These are phyloP conservation scores for Cladophialophora psammophila DNA, from an alignment of 2,329 filamentous ascomycete genomes.

Conservation along the genomic window DNA sequence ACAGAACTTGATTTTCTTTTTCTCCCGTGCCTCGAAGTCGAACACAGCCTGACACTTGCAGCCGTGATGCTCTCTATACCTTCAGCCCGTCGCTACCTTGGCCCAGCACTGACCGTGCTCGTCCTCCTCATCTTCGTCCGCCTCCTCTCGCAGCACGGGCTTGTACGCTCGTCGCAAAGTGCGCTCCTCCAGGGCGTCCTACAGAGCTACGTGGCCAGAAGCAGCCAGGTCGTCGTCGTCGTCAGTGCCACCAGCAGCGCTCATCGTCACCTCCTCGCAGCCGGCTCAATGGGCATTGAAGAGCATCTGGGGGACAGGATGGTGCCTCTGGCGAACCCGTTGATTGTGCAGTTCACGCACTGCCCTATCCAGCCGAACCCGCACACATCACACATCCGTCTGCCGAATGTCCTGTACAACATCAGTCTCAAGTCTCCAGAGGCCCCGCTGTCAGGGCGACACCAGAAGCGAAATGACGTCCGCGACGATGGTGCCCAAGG, in stretches of 20 bases:
- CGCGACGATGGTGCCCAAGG: neutral
- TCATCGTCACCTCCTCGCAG: neutral
- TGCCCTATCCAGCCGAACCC: constrained; percentile 5
- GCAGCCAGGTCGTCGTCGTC: neutral
- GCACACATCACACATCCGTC: constrained; percentile 43
- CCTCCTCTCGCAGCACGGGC: constrained; percentile 26
- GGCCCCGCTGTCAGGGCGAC: constrained; percentile 3
- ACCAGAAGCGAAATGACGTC: constrained; percentile 24
- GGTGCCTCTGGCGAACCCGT: constrained; percentile 7
- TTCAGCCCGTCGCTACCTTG: constrained; percentile 42
- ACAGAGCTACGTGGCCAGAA: constrained; percentile 1
- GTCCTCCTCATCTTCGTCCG: constrained; percentile 36
- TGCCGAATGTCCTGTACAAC: constrained; percentile 46
- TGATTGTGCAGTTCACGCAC: constrained; percentile 12
- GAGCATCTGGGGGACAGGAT: neutral
- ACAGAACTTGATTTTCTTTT: neutral
- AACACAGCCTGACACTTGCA: neutral
- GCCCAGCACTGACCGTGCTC: constrained; percentile 38
- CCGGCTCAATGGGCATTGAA: neutral
- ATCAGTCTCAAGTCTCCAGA: constrained; percentile 45
- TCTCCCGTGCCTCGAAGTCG: neutral
- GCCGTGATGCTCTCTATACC: constrained; percentile 43
- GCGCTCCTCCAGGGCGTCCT: constrained; percentile 12
- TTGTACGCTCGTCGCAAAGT: constrained; percentile 13
- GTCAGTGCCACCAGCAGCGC: constrained; percentile 1